Evolutionary conservation across 202 grass and related monocot species (phyloP), one percentile per base, ranked within the genome.

Genomic region (Panicum hallii): DNA sequence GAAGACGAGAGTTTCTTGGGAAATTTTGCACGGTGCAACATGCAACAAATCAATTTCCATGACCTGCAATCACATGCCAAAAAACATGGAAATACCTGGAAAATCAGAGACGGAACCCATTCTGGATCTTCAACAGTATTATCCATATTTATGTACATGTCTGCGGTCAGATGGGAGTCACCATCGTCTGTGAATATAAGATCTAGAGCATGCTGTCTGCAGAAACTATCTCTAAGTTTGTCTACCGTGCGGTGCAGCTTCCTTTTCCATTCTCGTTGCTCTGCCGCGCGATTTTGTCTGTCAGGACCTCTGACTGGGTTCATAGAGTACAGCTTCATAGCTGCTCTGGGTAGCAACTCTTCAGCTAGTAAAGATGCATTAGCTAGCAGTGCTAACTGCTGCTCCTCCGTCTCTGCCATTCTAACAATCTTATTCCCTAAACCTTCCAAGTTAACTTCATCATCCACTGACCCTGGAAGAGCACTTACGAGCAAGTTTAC

Each of bases 151-250:
- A 99, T 92, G 78, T 99, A 96, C 91, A 94, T 99, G 78, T 99
- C 93, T 87, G 93, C 80, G 48, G 86, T 88, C 72, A 99, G 82
- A 89, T 88, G 20, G 41, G 84, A 90, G 49, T 90, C 97, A 38
- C 91, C 91, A 75, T 99, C 97, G 79, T 99, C 97, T 2, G 91
- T 94, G 72, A 99, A 99, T 89, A 99, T 96, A 90, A 99, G 97
- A 81, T 94, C 93, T 74, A 94, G 93, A 75, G 97, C 91, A 74
- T 99, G 91, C 60, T 91, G 91, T 83, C 84, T 89, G 82, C 93
- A 96, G 79, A 99, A 99, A 81, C 88, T 95, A 73, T 95, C 91
- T 81, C 88, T 90, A 81, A 99, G 83, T 67, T 92, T 93, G 63
- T 94, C 93, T 63, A 95, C 88, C 5, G 81, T 89, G 67, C 89